Evolutionary conservation across 2,329 filamentous ascomycete species (phyloP).

Genomic region (Epichloe coenophiala): DNA sequence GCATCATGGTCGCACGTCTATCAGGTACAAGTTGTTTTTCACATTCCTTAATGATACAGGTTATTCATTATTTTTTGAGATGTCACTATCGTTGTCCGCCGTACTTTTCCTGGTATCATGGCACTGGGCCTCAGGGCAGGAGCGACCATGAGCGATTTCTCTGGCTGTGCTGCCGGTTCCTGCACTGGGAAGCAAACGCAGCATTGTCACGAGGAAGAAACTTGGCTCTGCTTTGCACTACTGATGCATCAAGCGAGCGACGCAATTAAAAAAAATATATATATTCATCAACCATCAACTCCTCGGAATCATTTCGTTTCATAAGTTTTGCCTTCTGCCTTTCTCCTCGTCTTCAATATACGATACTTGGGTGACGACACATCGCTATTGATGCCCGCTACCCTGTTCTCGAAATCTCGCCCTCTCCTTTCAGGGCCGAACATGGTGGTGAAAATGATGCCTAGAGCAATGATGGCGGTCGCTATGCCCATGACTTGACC

Average conservation of each 20-base stretch:
- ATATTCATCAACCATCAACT: not conserved
- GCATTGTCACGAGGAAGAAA: not conserved
- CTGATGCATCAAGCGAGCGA: too few relatives aligned
- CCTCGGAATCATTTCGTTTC: constrained; percentile 1
- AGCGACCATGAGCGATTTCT: too few relatives aligned
- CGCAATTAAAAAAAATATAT: too few relatives aligned
- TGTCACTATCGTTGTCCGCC: too few relatives aligned
- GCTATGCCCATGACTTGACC: constrained; percentile 64
- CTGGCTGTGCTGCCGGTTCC: too few relatives aligned
- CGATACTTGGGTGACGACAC: constrained; percentile 13
- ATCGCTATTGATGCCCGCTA: constrained; percentile 22
- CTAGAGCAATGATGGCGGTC: constrained; percentile 61
- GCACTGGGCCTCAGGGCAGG: too few relatives aligned
- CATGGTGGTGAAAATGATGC: constrained; percentile 54
- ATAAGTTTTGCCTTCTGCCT: constrained; percentile 7
- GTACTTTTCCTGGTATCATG: too few relatives aligned
- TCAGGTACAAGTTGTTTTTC: too few relatives aligned
- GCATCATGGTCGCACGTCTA: too few relatives aligned
- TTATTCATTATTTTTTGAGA: too few relatives aligned
- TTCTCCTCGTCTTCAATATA: constrained; percentile 20
- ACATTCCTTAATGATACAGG: too few relatives aligned
- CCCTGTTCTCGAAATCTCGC: constrained; percentile 50
- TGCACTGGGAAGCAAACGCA: too few relatives aligned
- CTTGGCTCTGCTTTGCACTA: not conserved
- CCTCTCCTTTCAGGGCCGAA: constrained; percentile 65